phyloP scores from a whole-genome alignment of 139 green algal species.

The Chlorella ohadii region DNA sequence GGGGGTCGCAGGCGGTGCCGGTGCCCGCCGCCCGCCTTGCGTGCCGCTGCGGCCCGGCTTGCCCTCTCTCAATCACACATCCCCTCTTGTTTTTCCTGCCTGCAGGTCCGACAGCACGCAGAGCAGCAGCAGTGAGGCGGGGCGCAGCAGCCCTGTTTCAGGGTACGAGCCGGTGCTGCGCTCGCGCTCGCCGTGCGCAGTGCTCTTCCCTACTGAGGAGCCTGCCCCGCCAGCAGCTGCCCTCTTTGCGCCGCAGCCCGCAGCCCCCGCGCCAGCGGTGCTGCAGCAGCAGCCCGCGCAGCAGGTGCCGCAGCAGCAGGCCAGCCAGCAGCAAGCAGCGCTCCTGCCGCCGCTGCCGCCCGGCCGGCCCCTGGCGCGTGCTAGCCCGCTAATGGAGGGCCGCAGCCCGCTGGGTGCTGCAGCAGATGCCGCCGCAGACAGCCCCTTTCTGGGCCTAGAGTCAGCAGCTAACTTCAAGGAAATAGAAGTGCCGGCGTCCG shows the following conservation, averaged over 20 bases:
- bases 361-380: too few relatives aligned
- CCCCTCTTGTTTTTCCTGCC: background rate
- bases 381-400: too few relatives aligned
- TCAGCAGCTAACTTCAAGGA: too few relatives aligned
- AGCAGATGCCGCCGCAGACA: too few relatives aligned
- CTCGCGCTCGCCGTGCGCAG: slow-evolving; percentile 12
- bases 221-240: background rate
- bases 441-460: too few relatives aligned
- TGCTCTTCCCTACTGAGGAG: background rate
- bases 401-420: too few relatives aligned
- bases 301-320: background rate
- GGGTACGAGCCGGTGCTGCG: slow-evolving; percentile 20
- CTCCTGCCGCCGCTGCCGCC: too few relatives aligned
- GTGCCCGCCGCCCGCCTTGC: too few relatives aligned
- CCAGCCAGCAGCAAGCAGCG: too few relatives aligned
- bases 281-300: background rate
- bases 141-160: slow-evolving; percentile 12
- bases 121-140: slow-evolving; percentile 1
- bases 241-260: background rate
- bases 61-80: too few relatives aligned
- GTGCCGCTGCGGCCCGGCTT: background rate
- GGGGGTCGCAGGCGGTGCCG: too few relatives aligned
- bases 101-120: background rate
- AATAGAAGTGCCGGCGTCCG: too few relatives aligned
- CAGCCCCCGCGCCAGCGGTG: background rate